Base-by-base conservation (phyloP, 2,329 filamentous ascomycete genomes). In the Verticillium klebahnii region DNA sequence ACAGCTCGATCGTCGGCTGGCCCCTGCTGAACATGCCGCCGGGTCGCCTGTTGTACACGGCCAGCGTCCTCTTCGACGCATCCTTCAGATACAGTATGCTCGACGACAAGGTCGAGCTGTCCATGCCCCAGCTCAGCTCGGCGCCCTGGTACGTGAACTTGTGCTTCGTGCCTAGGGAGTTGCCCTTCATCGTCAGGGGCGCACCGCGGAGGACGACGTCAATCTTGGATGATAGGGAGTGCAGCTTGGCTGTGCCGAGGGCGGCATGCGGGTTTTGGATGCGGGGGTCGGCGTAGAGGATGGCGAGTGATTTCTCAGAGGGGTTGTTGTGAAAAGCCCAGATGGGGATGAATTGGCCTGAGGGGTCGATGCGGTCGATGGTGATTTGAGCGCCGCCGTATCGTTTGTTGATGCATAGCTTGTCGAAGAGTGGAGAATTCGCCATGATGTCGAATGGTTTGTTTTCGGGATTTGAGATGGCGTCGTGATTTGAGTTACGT, bases 331-430 rank as follows among this genome's bases (percentile, higher is more conserved):
- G 52, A n/a, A 59, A 14, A 8, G 34, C 37, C 60, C 60, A 62
- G 14, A 59, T 19, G 29, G 60, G 57, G 2, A 56, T 25, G 17
- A n/a, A n/a, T 5, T 37, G 50, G 17, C 57, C 57, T 14, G 34
- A 19, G 29, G 37, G 36, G 32, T 62, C 60, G n/a, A 56, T 7
- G n/a, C 60, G 60, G 31, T 62, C 57, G n/a, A 62, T 57, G 5
- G 60, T 62, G 12, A 31, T 12, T 17, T 39, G 50, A 4, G 55
- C 37, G 9, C 60, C 57, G 37, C 34, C 52, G 25, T 39, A 32
- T 4, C n/a, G 25, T 9, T 59, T 54, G 52, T 14, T 56, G 52
- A 62, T 31, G 31, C 31, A 36, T 3, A 62, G 52, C 25, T 56
- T 56, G n/a, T 62, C 60, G 52, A 45, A 45, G 2, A 45, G 39